Base-by-base conservation (phyloP, 768 basidiomycete species). In the Auricularia heimuer region DNA sequence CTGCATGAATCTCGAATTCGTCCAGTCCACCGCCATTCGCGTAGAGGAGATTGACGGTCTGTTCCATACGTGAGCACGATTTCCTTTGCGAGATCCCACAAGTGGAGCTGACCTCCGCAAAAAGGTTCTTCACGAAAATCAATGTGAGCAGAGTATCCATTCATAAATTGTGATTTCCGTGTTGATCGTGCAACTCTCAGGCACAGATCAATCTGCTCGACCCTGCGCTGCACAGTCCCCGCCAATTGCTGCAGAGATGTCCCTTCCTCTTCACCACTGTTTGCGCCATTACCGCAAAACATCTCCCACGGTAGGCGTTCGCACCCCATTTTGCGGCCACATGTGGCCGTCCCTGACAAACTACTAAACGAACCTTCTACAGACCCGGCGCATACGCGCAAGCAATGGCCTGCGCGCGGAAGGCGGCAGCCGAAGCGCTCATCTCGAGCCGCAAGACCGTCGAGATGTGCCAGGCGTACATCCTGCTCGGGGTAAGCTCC, bases 401-500 rank as follows among this genome's bases (percentile, higher is more conserved):
- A 65, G 90, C 90, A 10, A 92, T 92, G 90, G 90, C 92, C 71
- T 92, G 91, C 67, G 90, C 90, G 1, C 90, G 89, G 69, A 87
- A 88, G 68, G 86, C 89, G 0, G 90, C 90, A 2, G 89, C 90
- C 1, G 89, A 86, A 64, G 88, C 88, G 3, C 79, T 93, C 29
- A 60, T 60, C 18, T 60, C 70, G 61, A 73, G 73, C 24, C 73
- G 71, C 72, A 75, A 78, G 75, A 90, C 89, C 11, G 89, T 95
- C 61, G 93, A 97, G 74, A 79, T 95, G 1, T 88, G 89, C 62
- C 94, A 97, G 72, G 94, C 94, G 3, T 97, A 95, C 70, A 86
- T 97, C 61, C 80, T 97, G 62, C 87, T 92, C 87, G 88, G 87
- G 68, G 82, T 89, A 61, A 60, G 56, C 39, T 42, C 39, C 12